These are phyloP conservation scores for Globisporangium apiculatum DNA, from an alignment of 352 stramenopile genomes.

Conservation along the genomic window DNA sequence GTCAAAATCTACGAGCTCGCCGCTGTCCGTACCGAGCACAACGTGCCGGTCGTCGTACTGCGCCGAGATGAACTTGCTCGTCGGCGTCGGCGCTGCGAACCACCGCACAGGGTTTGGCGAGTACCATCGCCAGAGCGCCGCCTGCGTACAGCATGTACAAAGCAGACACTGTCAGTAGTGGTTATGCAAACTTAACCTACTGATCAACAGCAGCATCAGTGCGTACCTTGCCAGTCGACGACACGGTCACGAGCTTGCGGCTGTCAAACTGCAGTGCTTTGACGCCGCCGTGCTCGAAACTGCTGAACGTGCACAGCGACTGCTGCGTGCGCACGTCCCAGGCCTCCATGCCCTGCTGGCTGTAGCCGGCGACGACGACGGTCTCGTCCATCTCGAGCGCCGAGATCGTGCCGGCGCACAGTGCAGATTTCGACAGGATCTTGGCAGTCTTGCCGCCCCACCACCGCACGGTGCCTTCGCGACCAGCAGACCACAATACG, in stretches of 20 bases:
- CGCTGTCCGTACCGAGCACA: constrained; percentile 67
- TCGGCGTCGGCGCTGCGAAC: constrained; percentile 50
- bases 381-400: constrained; percentile 87
- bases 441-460: constrained; percentile 86
- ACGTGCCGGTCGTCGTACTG: constrained; percentile 72
- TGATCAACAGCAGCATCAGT: too few species aligned
- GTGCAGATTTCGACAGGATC: constrained; percentile 73
- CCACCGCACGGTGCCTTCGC: constrained; percentile 80
- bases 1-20: constrained; percentile 76
- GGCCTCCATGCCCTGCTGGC: constrained; percentile 76
- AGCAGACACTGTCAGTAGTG: constrained; percentile 2
- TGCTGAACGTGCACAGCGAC: constrained; percentile 80
- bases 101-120: constrained; percentile 67
- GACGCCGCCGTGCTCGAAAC: constrained; percentile 53
- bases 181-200: too few species aligned
- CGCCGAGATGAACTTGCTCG: constrained; percentile 51
- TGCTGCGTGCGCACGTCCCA: constrained; percentile 88
- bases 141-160: constrained; percentile 21
- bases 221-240: constrained; percentile 57
- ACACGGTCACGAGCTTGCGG: constrained; percentile 82
- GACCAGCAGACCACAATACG: constrained; percentile 80
- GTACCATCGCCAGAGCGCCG: constrained; percentile 81
- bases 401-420: constrained; percentile 71
- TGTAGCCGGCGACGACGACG: constrained; percentile 81
- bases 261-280: constrained; percentile 81